Base-by-base conservation (phyloP, 1,284 basidiomycete genomes). In the Flammula alnicola region DNA sequence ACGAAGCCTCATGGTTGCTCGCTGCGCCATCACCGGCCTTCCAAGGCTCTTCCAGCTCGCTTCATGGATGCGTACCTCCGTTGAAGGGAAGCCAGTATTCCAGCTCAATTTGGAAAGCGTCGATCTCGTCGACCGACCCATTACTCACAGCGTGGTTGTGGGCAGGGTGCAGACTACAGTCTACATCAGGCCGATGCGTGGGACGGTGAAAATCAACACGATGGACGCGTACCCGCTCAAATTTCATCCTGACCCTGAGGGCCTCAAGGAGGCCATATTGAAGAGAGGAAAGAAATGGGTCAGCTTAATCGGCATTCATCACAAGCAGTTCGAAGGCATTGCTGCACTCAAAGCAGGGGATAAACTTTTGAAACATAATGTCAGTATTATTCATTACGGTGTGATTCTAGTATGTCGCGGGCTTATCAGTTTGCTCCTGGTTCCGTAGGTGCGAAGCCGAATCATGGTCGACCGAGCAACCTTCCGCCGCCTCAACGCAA, bases 391-490 rank as follows among this genome's bases (percentile, higher is more conserved):
- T n/a, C n/a, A n/a, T n/a, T n/a, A n/a, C n/a, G n/a, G n/a, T n/a
- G n/a, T n/a, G n/a, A n/a, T n/a, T n/a, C n/a, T 19, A 26, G 35
- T 44, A 49, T 41, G 49, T 30, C 39, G 11, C 26, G 14, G 8
- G 5, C 10, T 26, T 10, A n/a, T 51, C 43, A 31, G 26, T 23
- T 4, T 12, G 11, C 29, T 48, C 51, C 38, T 32, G 26, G 55
- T 19, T 33, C 30, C 47, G 16, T n/a, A 76, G 73, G 69, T 77
- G 31, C 66, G 61, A 42, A 68, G 76, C 36, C 64, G 81, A 11
- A 73, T 83, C 41, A 83, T 85, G 78, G 63, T 84, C 32, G 81
- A 84, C 56, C 63, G 78, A 60, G 72, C 65, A 3, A 76, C 74
- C 8, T 84, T 82, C 70, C 69, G 71, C 27, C 66, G 74, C 25